Percentiles rank a stretch among this genome's conserved stretches.
phyloP scores from a whole-genome alignment of 148 eudicot species.

The Bassia scoparia region DNA sequence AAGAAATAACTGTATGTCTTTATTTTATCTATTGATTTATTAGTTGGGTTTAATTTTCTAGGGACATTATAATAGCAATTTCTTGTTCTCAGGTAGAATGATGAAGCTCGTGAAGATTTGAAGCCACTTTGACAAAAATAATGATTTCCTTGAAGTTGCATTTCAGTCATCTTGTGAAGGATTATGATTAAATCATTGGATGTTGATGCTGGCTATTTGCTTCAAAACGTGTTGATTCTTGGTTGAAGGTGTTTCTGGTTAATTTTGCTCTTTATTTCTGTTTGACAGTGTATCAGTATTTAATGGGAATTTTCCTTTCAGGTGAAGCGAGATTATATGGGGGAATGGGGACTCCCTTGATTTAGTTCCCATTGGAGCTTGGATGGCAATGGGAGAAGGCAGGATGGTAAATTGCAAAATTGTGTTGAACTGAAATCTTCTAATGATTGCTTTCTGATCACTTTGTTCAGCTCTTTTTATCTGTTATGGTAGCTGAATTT shows the following conservation, averaged over 20 bases:
- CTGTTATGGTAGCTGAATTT: not conserved
- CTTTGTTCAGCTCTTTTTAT: not conserved
- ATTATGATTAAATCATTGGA: slow-evolving; percentile 92
- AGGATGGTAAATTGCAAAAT: slow-evolving; percentile 95
- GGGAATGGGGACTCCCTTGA: slow-evolving; percentile 85
- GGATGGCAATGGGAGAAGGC: slow-evolving; percentile 99
- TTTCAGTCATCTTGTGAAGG: slow-evolving; percentile 90
- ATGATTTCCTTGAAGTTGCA: slow-evolving; percentile 71
- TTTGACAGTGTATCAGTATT: not conserved
- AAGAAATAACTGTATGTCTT: slow-evolving; percentile 60
- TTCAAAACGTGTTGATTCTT: slow-evolving; percentile 90
- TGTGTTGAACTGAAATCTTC: not conserved
- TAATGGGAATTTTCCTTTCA: slow-evolving; percentile 27
- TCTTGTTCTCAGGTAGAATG: slow-evolving; percentile 56
- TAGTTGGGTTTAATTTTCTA: slow-evolving; percentile 10
- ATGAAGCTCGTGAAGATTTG: slow-evolving; percentile 59
- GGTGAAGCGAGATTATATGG: slow-evolving; percentile 97
- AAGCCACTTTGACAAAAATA: slow-evolving; percentile 56
- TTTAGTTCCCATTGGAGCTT: slow-evolving; percentile 97
- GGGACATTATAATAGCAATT: slow-evolving; percentile 5
- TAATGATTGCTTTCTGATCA: not conserved
- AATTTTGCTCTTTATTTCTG: not conserved
- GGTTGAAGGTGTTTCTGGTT: slow-evolving; percentile 64
- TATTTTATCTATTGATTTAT: slow-evolving; percentile 8
- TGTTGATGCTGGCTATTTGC: slow-evolving; percentile 81